phyloP scores from a whole-genome alignment of 1,284 basidiomycete genomes.

The Peniophora sp. region DNA sequence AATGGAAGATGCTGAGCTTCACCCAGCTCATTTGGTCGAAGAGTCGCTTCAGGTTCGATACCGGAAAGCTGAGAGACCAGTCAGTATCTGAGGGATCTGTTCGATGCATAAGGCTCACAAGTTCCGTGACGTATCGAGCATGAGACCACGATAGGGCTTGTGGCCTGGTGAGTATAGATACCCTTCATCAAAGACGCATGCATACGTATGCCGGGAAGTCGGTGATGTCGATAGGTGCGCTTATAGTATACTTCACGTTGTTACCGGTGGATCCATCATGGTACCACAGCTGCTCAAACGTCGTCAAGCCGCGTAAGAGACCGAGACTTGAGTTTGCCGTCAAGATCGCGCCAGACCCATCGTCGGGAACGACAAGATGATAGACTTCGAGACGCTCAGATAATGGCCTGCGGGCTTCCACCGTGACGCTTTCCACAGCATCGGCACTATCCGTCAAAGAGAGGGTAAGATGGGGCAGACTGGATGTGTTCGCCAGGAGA shows the following conservation, averaged over 20 bases:
- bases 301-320: slow-evolving; percentile 73
- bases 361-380: slow-evolving; percentile 48
- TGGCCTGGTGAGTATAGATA: neutral
- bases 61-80: slow-evolving; percentile 44
- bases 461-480: slow-evolving; percentile 29
- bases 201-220: slow-evolving; percentile 60
- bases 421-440: slow-evolving; percentile 33
- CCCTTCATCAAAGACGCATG: neutral
- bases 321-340: slow-evolving; percentile 70
- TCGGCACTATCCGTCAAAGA: slow-evolving; percentile 24
- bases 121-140: slow-evolving; percentile 74
- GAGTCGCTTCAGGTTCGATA: slow-evolving; percentile 60
- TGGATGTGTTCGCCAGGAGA: slow-evolving; percentile 21
- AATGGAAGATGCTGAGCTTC: slow-evolving; percentile 73
- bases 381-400: slow-evolving; percentile 49
- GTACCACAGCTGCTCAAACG: slow-evolving; percentile 78
- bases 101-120: slow-evolving; percentile 27
- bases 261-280: slow-evolving; percentile 22
- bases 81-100: no score
- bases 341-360: slow-evolving; percentile 54
- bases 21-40: slow-evolving; percentile 83
- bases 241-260: slow-evolving; percentile 44
- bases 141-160: slow-evolving; percentile 75
- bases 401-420: slow-evolving; percentile 47
- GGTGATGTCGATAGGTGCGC: slow-evolving; percentile 52